Base-by-base conservation (phyloP, 2,329 filamentous ascomycete genomes). In the Beauveria sp. region DNA sequence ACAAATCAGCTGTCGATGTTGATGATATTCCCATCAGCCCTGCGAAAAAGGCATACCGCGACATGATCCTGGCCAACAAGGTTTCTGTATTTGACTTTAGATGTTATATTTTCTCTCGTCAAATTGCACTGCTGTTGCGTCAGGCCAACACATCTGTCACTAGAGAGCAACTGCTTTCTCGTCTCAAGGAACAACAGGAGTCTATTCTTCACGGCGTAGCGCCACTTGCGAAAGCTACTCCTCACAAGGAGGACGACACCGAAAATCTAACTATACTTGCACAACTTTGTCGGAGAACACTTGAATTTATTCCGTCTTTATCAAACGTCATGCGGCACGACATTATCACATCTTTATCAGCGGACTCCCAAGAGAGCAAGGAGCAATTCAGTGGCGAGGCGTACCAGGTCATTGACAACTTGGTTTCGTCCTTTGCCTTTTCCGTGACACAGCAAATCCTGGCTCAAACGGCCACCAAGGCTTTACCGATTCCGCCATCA, bases 51-150 rank as follows among this genome's bases (percentile, higher is more conserved):
- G 83, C 90, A 1, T 99, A 98, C 71, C 86, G 93, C 57, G 91
- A 96, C 62, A 85, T 96, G 68, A 99, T 99, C 54, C 79, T 99
- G 45, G 88, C 90, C 16, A 99, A 96, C 76, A 90, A 96, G 66
- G 96, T 99, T 42, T 99, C 95, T 0, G 81, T 96, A 3, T 97
- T 98, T 70, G 95, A 99, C 73, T 98, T 99, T 72, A 83, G 91
- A 55, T 91, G 89, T 67, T 99, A 99, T 72, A 86, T 99, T 14
- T 99, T 98, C 72, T 87, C 91, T 3, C 85, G 95, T 26, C 93
- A 99, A 69, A 85, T 96, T 64, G 84, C 89, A 3, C 76, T 99
- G 1, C 80, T 98, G 1, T 79, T 96, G 14, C 85, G 93, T 5
- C 81, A 96, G 1, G 92, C 90, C n/a, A 95, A 93, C 69, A 84